Percentiles rank a stretch among this genome's conserved stretches.
Conservation (phyloP, 371 early-diverging fungal genomes). For the Apophysomyces ossiformis region DNA sequence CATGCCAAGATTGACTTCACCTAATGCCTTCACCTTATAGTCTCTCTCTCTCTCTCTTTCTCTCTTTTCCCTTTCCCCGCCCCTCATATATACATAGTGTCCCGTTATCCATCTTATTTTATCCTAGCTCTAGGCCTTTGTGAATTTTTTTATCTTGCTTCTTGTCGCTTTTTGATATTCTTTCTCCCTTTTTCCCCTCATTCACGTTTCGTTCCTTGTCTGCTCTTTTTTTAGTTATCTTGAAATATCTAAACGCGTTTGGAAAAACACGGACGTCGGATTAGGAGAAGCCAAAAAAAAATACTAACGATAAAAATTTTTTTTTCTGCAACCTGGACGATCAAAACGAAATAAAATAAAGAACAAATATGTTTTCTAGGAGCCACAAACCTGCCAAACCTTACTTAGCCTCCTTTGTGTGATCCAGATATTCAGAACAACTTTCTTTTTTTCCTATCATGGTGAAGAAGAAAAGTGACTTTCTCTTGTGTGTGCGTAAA, state of each 20-base stretch:
- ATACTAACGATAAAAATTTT: too few species aligned
- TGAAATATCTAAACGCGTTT: too few species aligned
- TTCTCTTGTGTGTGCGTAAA: background rate
- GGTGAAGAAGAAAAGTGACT: background rate
- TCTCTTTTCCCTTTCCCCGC: background rate
- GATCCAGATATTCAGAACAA: constrained; percentile 11
- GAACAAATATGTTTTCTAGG: background rate
- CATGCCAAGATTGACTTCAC: constrained; percentile 29
- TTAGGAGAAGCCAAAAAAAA: too few species aligned
- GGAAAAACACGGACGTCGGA: too few species aligned
- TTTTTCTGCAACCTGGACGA: too few species aligned
- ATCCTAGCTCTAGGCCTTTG: too few species aligned
- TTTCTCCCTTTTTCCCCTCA: background rate
- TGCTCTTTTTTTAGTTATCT: too few species aligned
- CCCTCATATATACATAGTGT: background rate
- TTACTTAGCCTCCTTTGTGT: background rate
- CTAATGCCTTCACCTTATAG: constrained; percentile 8
- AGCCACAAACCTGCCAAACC: background rate
- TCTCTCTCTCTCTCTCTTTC: background rate
- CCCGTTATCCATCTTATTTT: too few species aligned
- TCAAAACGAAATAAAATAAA: background rate
- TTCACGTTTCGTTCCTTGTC: background rate
- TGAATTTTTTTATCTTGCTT: background rate
- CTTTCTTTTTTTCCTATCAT: background rate
- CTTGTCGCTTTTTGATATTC: background rate